These are phyloP conservation scores for Mallotus nudiflorus DNA, from an alignment of 345 rosid species.

Conservation along the genomic window DNA sequence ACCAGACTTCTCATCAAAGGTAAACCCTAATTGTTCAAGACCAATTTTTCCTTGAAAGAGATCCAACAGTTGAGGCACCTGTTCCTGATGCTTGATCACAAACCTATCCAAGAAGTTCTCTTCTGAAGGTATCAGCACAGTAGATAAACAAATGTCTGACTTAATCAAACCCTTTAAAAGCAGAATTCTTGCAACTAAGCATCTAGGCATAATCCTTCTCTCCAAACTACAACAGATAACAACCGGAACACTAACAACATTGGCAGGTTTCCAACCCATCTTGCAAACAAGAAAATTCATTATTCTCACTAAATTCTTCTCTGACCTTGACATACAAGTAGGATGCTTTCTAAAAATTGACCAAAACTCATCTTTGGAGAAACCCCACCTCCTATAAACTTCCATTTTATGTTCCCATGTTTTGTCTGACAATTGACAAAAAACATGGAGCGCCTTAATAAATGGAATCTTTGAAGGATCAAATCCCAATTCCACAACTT, in stretches of 20 bases:
- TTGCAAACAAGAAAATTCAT: conserved; percentile 1
- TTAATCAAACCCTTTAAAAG: not conserved
- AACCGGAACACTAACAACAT: not conserved
- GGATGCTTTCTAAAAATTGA: conserved; percentile 37
- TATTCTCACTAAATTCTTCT: not conserved
- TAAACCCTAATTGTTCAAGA: not conserved
- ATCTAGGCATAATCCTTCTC: not conserved
- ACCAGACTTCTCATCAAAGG: not conserved
- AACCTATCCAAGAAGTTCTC: not conserved
- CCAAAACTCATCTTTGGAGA: conserved; percentile 23
- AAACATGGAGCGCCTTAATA: conserved; percentile 24
- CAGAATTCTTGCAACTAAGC: not conserved
- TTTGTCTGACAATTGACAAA: conserved; percentile 9
- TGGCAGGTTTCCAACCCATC: not conserved
- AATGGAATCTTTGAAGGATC: conserved; percentile 27
- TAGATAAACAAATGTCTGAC: not conserved
- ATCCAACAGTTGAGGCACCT: not conserved
- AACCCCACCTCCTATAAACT: conserved; percentile 34
- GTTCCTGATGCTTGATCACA: not conserved
- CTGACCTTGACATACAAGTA: not conserved
- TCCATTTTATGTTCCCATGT: conserved; percentile 23
- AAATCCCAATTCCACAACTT: conserved; percentile 32
- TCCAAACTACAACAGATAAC: not conserved
- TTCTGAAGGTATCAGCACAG: not conserved
- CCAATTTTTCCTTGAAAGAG: not conserved